Percentiles rank a stretch among this genome's conserved stretches.
Evolutionary conservation across 2,329 filamentous ascomycete species (phyloP).

Genomic region (Aspergillus sp.): DNA sequence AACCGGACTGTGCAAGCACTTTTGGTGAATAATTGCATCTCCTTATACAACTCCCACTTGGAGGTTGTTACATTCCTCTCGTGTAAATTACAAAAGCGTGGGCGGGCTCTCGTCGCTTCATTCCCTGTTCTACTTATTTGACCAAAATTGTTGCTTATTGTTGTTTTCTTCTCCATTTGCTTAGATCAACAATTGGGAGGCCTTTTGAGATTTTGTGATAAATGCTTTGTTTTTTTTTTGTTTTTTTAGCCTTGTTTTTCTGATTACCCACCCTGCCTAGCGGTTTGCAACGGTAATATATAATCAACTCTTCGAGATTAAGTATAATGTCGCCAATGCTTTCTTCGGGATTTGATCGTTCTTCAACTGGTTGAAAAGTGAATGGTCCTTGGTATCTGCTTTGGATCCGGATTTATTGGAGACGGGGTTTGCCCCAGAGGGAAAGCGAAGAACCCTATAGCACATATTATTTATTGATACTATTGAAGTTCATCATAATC

Average conservation of each 20-base stretch:
- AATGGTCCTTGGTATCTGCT: not conserved
- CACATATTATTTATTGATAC: too few relatives aligned
- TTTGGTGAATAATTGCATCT: not conserved
- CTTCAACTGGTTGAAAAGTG: not conserved
- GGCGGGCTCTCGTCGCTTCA: slow-evolving; percentile 23
- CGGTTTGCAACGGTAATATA: not conserved
- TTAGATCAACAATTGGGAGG: slow-evolving; percentile 10
- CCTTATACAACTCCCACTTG: not conserved
- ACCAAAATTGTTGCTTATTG: not conserved
- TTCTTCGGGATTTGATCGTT: not conserved
- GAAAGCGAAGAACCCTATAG: too few relatives aligned
- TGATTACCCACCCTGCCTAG: not conserved
- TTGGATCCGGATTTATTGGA: not conserved
- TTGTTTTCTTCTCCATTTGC: slow-evolving; percentile 9
- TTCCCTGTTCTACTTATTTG: not conserved
- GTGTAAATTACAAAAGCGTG: slow-evolving; percentile 41
- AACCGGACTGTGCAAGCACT: slow-evolving; percentile 7
- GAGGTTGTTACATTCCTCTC: slow-evolving; percentile 5
- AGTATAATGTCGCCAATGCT: not conserved
- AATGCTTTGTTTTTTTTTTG: slow-evolving; percentile 1
- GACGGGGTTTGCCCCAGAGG: too few relatives aligned
- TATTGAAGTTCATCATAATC: too few relatives aligned
- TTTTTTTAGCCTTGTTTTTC: not conserved
- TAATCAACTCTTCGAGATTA: not conserved
- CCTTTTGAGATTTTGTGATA: slow-evolving; percentile 1